phyloP scores from a whole-genome alignment of 2,329 filamentous ascomycete genomes.

The Stagonosporopsis vannaccii region DNA sequence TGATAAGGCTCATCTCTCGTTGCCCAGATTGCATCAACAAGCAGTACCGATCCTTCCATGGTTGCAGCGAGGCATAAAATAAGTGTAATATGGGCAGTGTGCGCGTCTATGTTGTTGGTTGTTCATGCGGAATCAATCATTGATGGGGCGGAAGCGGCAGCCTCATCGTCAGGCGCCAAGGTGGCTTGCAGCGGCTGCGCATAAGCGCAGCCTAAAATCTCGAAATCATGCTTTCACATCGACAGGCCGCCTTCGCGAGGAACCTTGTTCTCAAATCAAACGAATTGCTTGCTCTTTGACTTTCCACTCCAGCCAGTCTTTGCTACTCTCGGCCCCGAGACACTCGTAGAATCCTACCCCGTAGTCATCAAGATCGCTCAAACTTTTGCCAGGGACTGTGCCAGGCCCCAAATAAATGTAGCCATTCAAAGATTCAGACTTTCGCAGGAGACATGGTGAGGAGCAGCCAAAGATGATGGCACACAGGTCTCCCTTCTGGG shows the following conservation, averaged over 20 bases:
- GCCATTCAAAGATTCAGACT: background rate
- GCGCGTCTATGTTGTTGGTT: background rate
- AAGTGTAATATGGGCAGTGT: background rate
- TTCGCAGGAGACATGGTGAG: slow-evolving; percentile 12
- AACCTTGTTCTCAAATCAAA: background rate
- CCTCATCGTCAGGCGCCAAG: background rate
- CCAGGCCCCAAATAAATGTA: background rate
- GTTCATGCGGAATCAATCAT: background rate
- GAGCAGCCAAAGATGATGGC: slow-evolving; percentile 16
- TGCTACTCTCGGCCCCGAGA: slow-evolving; percentile 16
- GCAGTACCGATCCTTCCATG: background rate
- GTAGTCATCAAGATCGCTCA: background rate
- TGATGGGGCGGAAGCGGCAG: background rate
- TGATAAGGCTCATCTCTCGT: background rate
- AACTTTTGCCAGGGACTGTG: background rate
- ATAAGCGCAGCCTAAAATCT: background rate
- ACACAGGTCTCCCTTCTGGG: slow-evolving; percentile 9
- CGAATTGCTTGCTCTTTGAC: slow-evolving; percentile 16
- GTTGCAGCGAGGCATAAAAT: no score
- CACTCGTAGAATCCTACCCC: slow-evolving; percentile 7
- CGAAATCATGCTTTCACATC: background rate
- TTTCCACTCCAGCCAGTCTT: slow-evolving; percentile 22
- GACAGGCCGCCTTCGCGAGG: background rate
- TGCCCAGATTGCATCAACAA: background rate
- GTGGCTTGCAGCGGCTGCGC: background rate